These are phyloP conservation scores for Musa troglodytarum DNA, from an alignment of 176 grass and related monocot genomes.

Conservation along the genomic window DNA sequence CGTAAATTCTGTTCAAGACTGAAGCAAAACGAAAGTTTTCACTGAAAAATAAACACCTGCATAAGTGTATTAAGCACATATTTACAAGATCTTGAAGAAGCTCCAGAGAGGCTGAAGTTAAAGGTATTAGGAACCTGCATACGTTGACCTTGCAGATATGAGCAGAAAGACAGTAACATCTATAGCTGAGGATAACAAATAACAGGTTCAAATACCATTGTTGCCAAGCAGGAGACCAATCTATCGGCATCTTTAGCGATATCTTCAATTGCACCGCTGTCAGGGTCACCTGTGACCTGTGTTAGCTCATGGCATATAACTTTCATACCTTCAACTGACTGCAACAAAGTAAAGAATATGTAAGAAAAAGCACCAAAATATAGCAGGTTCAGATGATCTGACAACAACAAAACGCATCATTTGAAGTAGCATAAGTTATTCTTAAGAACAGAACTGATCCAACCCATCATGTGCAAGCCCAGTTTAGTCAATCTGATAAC, in stretches of 20 bases:
- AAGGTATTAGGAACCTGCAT: conserved; percentile 87
- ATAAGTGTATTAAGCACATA: conserved; percentile 98
- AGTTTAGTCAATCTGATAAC: too few species aligned
- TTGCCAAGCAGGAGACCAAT: conserved; percentile 80
- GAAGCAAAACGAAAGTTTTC: background rate
- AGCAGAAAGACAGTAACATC: background rate
- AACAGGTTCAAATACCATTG: conserved; percentile 55
- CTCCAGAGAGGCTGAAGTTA: conserved; percentile 94
- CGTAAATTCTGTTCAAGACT: conserved; percentile 1
- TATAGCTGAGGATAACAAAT: background rate
- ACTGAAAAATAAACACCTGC: conserved; percentile 46
- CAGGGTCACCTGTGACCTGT: conserved; percentile 52
- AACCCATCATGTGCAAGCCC: too few species aligned
- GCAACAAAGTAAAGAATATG: conserved; percentile 20
- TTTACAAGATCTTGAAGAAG: conserved; percentile 98
- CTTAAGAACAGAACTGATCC: too few species aligned
- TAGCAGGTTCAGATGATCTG: background rate
- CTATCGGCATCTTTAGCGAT: conserved; percentile 88
- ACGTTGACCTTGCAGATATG: conserved; percentile 1
- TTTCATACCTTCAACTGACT: conserved; percentile 99
- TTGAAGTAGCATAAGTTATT: background rate
- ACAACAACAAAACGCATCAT: conserved; percentile 5
- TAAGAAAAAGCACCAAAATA: background rate
- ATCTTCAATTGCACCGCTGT: conserved; percentile 66
- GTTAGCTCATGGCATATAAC: conserved; percentile 95